phyloP scores from a whole-genome alignment of 257 asterid species.

The Plectranthus barbatus region DNA sequence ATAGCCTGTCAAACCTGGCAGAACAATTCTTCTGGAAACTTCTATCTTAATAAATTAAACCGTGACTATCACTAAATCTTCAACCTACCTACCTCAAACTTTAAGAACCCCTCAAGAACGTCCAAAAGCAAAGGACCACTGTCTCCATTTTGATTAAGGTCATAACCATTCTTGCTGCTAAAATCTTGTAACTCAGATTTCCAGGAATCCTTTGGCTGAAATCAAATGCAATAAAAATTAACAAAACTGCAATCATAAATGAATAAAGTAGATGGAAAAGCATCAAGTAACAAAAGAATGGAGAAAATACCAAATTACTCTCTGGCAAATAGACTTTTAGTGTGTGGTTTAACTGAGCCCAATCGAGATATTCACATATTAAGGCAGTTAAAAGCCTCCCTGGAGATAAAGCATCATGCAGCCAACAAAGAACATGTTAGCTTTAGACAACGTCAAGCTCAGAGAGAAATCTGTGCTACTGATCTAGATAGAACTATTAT shows the following conservation, averaged over 20 bases:
- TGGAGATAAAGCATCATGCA: conserved; percentile 15
- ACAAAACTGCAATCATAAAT: neutral
- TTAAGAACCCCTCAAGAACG: conserved; percentile 97
- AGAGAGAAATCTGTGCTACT: neutral
- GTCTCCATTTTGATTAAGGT: conserved; percentile 79
- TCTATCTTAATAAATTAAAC: neutral
- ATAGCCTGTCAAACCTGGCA: neutral
- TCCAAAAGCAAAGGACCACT: conserved; percentile 93
- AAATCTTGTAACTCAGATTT: conserved; percentile 72
- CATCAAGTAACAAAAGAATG: conserved; percentile 1
- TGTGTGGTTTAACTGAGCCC: conserved; percentile 82
- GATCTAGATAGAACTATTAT: neutral
- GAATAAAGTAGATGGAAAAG: neutral
- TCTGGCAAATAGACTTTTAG: conserved; percentile 84
- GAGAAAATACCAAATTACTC: conserved; percentile 58
- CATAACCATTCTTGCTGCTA: conserved; percentile 85
- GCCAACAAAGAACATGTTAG: neutral
- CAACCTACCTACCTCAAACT: conserved; percentile 67
- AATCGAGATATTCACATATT: conserved; percentile 77
- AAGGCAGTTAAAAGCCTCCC: conserved; percentile 76
- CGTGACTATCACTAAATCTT: neutral
- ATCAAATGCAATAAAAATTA: neutral
- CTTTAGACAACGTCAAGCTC: neutral
- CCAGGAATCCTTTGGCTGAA: conserved; percentile 71
- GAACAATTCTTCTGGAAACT: neutral